Percentiles rank a stretch among this genome's conserved stretches.
Evolutionary conservation across 495 filamentous ascomycete genomes (phyloP).

Genomic region (Podospora didyma): DNA sequence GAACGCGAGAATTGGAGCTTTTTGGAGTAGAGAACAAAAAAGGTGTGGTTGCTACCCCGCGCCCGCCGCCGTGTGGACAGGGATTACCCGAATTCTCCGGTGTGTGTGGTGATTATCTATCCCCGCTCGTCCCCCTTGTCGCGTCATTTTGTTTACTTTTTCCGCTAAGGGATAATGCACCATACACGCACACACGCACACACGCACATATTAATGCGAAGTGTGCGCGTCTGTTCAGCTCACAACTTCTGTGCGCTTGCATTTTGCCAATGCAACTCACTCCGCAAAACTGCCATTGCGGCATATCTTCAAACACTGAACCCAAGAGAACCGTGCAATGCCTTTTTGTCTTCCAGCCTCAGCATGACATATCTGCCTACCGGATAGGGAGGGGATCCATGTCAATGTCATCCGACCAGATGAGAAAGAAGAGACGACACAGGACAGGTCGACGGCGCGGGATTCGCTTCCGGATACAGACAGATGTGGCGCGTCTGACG

Average conservation of each 20-base stretch:
- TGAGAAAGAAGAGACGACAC: too few species aligned
- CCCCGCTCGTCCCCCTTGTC: background rate
- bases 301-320: slow-evolving; percentile 10
- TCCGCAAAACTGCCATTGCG: background rate
- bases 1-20: background rate
- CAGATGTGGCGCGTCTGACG: slow-evolving; percentile 21
- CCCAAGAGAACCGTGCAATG: slow-evolving; percentile 4
- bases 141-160: slow-evolving; percentile 3
- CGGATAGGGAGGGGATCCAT: slow-evolving; percentile 1
- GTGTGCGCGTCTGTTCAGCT: background rate
- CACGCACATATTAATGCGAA: background rate
- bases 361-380: background rate
- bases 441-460: background rate
- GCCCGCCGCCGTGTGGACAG: background rate
- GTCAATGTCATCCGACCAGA: slow-evolving; percentile 9
- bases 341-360: background rate
- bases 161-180: background rate
- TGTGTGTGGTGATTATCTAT: slow-evolving; percentile 2
- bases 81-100: background rate
- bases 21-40: too few species aligned
- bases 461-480: background rate
- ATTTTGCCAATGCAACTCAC: background rate
- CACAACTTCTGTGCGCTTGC: background rate
- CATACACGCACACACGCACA: background rate
- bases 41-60: slow-evolving; percentile 10